These are phyloP conservation scores for Dimocarpus longan DNA, from an alignment of 345 rosid species.

Conservation along the genomic window DNA sequence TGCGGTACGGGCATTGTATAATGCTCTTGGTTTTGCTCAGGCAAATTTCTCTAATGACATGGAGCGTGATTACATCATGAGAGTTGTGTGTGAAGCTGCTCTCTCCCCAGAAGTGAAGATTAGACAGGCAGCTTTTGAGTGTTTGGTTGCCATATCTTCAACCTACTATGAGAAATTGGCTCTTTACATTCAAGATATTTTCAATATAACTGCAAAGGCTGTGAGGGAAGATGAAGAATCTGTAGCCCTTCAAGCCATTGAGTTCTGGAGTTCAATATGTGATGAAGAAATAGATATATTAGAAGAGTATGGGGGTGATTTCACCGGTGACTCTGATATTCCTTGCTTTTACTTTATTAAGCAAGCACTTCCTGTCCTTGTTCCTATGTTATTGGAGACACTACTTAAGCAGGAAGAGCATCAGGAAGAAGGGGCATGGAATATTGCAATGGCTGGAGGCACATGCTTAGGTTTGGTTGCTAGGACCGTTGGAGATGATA, in stretches of 20 bases:
- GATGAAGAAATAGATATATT: constrained; percentile 42
- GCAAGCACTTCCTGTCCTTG: constrained; percentile 35
- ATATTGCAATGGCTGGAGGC: constrained; percentile 60
- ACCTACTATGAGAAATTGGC: constrained; percentile 35
- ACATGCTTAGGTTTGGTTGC: constrained; percentile 74
- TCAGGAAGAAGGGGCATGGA: constrained; percentile 41
- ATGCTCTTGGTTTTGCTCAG: constrained; percentile 39
- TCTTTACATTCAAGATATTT: constrained; percentile 33
- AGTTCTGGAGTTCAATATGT: constrained; percentile 40
- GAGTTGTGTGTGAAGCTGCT: constrained; percentile 42
- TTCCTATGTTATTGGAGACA: constrained; percentile 35
- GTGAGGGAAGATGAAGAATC: constrained; percentile 36
- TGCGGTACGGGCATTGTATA: constrained; percentile 33
- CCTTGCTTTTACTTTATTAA: constrained; percentile 46
- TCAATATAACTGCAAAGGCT: constrained; percentile 36
- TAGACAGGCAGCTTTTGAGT: constrained; percentile 39
- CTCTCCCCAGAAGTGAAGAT: constrained; percentile 33
- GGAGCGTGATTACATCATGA: constrained; percentile 43
- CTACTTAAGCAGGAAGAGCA: constrained; percentile 42
- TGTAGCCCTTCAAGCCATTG: constrained; percentile 39
- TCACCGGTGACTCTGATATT: constrained; percentile 40
- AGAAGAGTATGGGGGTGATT: constrained; percentile 45
- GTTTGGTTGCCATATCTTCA: constrained; percentile 37
- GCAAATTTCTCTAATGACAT: constrained; percentile 33
- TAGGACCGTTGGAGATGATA: constrained; percentile 64